Percentiles rank a stretch among this genome's conserved stretches.
These are phyloP conservation scores for Candida xyloterini DNA, from an alignment of 805 yeast species.

Conservation along the genomic window DNA sequence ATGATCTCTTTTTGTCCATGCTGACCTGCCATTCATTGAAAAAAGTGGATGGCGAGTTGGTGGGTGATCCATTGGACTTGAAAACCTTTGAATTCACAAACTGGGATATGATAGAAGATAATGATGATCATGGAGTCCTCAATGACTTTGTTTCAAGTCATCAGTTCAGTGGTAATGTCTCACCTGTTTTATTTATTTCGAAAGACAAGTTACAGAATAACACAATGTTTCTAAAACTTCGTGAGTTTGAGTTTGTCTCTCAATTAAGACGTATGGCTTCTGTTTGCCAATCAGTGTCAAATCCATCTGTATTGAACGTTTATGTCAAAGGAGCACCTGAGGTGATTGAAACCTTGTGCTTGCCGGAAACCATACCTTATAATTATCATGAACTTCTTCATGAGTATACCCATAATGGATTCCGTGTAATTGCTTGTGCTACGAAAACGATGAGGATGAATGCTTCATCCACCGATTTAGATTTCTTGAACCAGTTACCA, in stretches of 20 bases:
- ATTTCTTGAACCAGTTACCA: conserved; percentile 45
- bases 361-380: conserved; percentile 64
- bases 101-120: conserved; percentile 74
- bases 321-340: conserved; percentile 98
- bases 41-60: conserved; percentile 67
- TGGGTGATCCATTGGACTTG: conserved; percentile 92
- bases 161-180: conserved; percentile 36
- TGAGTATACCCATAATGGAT: conserved; percentile 89
- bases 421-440: conserved; percentile 94
- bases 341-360: conserved; percentile 76
- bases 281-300: conserved; percentile 48
- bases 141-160: conserved; percentile 24
- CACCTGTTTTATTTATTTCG: conserved; percentile 53
- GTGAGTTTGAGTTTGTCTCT: conserved; percentile 80
- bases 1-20: conserved; percentile 43
- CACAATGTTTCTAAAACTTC: conserved; percentile 36
- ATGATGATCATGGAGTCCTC: conserved; percentile 33
- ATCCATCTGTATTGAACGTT: conserved; percentile 34
- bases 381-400: conserved; percentile 73
- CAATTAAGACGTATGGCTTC: conserved; percentile 90
- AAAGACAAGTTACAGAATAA: conserved; percentile 22
- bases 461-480: conserved; percentile 35
- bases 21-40: conserved; percentile 87
- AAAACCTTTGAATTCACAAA: conserved; percentile 91
- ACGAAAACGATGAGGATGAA: conserved; percentile 39